phyloP scores from a whole-genome alignment of 176 grass and related monocot genomes.

The Hordeum vulgare region MorexV3_pseudomolecules_assembly NC_058523.1:52549643-52550142 shows the following conservation, averaged over 20 bases:
- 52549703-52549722: constrained; percentile 81
- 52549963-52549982: constrained; percentile 46
- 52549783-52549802: neutral
- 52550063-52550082: neutral
- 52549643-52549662: neutral
- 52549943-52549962: constrained; percentile 78
- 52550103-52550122: neutral
- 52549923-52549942: constrained; percentile 79
- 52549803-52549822: neutral
- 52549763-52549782: neutral
- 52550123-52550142: neutral
- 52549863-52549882: neutral
- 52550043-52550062: neutral
- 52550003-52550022: constrained; percentile 83
- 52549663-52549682: constrained; percentile 24
- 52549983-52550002: constrained; percentile 52
- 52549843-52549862: neutral
- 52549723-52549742: constrained; percentile 89
- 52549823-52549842: neutral
- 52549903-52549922: neutral
- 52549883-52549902: neutral
- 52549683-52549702: constrained; percentile 94
- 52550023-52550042: constrained; percentile 38
- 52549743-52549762: neutral
- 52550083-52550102: neutral